These are phyloP conservation scores for Chamaecrista fasciculata DNA, from an alignment of 306 rosid genomes.

Conservation along the genomic window DNA sequence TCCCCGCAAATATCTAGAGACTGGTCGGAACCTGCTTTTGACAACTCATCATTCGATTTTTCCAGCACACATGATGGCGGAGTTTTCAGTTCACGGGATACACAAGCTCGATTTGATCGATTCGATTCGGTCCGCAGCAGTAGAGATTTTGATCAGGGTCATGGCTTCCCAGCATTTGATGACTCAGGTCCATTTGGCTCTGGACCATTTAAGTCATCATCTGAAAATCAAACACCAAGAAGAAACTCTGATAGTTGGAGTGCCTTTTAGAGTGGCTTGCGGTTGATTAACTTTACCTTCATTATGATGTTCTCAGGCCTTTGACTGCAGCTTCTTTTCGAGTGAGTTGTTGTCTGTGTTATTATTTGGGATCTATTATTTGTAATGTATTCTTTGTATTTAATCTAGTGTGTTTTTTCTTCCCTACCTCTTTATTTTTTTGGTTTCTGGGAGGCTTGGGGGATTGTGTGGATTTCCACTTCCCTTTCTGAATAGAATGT, in stretches of 20 bases:
- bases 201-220: slow-evolving; percentile 64
- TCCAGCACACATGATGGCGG: slow-evolving; percentile 64
- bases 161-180: slow-evolving; percentile 77
- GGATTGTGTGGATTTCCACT: slow-evolving; percentile 14
- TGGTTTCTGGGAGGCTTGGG: too few species aligned
- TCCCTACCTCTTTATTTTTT: slow-evolving; percentile 20
- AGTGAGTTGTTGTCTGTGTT: slow-evolving; percentile 47
- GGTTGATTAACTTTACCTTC: slow-evolving; percentile 19
- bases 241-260: slow-evolving; percentile 78
- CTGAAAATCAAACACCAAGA: slow-evolving; percentile 71
- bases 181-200: slow-evolving; percentile 89
- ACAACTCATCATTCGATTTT: slow-evolving; percentile 81
- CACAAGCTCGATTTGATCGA: slow-evolving; percentile 60
- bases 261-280: slow-evolving; percentile 57
- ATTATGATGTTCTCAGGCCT: slow-evolving; percentile 29
- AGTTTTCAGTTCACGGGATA: slow-evolving; percentile 51
- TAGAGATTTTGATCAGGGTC: slow-evolving; percentile 65
- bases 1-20: slow-evolving; percentile 67
- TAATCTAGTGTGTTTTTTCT: slow-evolving; percentile 48
- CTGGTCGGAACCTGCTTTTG: slow-evolving; percentile 64
- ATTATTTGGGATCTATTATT: slow-evolving; percentile 37
- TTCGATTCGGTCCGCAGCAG: slow-evolving; percentile 76
- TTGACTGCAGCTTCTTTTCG: slow-evolving; percentile 40
- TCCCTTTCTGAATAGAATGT: slow-evolving; percentile 15
- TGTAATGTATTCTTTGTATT: slow-evolving; percentile 60